phyloP scores from a whole-genome alignment of 441 rosid species.

The Aquilaria agallochum region DNA sequence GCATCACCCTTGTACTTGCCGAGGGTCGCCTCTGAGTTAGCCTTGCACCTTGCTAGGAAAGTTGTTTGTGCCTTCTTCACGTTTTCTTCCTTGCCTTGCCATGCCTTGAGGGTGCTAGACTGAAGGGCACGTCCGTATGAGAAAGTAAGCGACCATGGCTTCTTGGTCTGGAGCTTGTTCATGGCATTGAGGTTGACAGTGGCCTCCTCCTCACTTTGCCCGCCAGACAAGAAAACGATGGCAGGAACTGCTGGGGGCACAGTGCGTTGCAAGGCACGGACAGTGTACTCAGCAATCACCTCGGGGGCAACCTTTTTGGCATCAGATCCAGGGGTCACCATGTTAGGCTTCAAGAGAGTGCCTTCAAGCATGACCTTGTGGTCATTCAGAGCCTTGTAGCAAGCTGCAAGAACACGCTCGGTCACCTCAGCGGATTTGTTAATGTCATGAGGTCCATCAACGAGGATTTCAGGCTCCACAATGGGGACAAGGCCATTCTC shows the following conservation, averaged over 20 bases:
- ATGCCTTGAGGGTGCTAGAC: slow-evolving; percentile 92
- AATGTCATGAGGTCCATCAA: slow-evolving; percentile 86
- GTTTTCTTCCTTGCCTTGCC: slow-evolving; percentile 83
- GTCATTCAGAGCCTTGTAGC: slow-evolving; percentile 97
- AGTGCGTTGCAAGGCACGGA: slow-evolving; percentile 79
- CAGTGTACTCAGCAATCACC: slow-evolving; percentile 75
- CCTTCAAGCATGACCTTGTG: slow-evolving; percentile 96
- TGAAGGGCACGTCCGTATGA: slow-evolving; percentile 97
- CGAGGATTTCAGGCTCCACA: slow-evolving; percentile 94
- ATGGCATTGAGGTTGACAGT: slow-evolving; percentile 88
- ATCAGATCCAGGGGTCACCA: slow-evolving; percentile 97
- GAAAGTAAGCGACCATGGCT: slow-evolving; percentile 95
- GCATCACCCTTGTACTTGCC: slow-evolving; percentile 88
- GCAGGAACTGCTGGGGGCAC: slow-evolving; percentile 94
- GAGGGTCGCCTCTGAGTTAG: slow-evolving; percentile 91
- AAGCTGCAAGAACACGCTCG: slow-evolving; percentile 86
- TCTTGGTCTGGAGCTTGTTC: slow-evolving; percentile 82
- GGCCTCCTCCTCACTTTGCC: slow-evolving; percentile 97
- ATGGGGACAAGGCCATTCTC: slow-evolving; percentile 96
- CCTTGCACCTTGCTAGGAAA: slow-evolving; percentile 72
- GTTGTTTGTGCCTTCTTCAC: slow-evolving; percentile 63
- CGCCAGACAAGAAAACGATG: slow-evolving; percentile 51
- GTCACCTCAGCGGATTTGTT: slow-evolving; percentile 82
- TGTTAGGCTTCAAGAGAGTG: slow-evolving; percentile 94
- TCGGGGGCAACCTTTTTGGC: slow-evolving; percentile 76